Conservation (phyloP, 2,329 filamentous ascomycete genomes). For the Hypomyces rosellus region DNA sequence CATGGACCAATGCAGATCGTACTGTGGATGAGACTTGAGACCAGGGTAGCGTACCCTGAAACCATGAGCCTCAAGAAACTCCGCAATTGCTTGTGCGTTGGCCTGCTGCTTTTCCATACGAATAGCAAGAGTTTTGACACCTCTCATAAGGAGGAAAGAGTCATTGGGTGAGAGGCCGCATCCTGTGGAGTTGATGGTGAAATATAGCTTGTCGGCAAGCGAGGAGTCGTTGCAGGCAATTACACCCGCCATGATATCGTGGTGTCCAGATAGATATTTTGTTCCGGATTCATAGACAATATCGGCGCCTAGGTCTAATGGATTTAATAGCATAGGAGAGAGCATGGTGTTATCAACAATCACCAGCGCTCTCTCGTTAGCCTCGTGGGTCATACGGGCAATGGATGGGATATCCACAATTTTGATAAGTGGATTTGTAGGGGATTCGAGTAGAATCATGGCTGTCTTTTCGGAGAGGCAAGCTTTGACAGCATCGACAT, state of each 20-base stretch:
- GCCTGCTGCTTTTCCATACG: slow-evolving; percentile 98
- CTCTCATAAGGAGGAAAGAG: slow-evolving; percentile 89
- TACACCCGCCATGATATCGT: slow-evolving; percentile 98
- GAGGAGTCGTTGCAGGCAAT: slow-evolving; percentile 80
- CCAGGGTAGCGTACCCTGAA: slow-evolving; percentile 96
- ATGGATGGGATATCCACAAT: slow-evolving; percentile 88
- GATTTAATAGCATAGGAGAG: slow-evolving; percentile 88
- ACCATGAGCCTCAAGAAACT: slow-evolving; percentile 83
- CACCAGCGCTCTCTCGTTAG: slow-evolving; percentile 73
- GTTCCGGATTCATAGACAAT: slow-evolving; percentile 97
- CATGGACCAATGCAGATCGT: slow-evolving; percentile 93
- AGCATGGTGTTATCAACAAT: slow-evolving; percentile 99
- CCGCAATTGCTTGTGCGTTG: slow-evolving; percentile 84
- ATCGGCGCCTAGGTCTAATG: slow-evolving; percentile 88
- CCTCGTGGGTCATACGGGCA: slow-evolving; percentile 66
- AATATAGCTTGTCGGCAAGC: slow-evolving; percentile 85
- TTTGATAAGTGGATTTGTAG: slow-evolving; percentile 97
- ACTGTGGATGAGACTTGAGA: slow-evolving; percentile 89
- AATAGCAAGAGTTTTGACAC: slow-evolving; percentile 92
- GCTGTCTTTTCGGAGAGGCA: slow-evolving; percentile 75
- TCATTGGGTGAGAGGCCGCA: slow-evolving; percentile 94
- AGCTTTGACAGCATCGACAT: slow-evolving; percentile 60
- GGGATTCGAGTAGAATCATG: slow-evolving; percentile 93
- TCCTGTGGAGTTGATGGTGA: slow-evolving; percentile 93
- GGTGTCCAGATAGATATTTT: slow-evolving; percentile 95